Conservation (phyloP, 2,329 filamentous ascomycete genomes). For the Zopfia rhizophila region DNA sequence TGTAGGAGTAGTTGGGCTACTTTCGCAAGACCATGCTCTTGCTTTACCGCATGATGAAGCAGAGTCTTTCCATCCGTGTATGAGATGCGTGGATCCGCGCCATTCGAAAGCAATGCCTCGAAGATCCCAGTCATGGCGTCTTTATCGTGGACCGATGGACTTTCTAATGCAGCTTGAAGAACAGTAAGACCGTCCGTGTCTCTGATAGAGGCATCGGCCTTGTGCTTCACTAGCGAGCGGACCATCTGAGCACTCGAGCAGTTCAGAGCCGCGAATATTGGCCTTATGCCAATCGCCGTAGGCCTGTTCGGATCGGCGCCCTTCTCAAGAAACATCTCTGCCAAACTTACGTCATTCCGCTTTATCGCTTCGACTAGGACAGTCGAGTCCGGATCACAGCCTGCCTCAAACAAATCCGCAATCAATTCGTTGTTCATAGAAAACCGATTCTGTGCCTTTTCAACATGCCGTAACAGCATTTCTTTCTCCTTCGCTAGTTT, state of each 20-base stretch:
- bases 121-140: conserved; percentile 33
- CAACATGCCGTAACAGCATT: conserved; percentile 41
- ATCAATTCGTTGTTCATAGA: conserved; percentile 46
- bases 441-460: conserved; percentile 36
- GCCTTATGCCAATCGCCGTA: conserved; percentile 32
- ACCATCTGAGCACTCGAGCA: conserved; percentile 37
- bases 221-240: conserved; percentile 39
- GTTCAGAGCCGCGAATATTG: conserved; percentile 42
- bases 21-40: conserved; percentile 26
- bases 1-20: conserved; percentile 36
- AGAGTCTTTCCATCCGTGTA: conserved; percentile 43
- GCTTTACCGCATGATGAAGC: conserved; percentile 38
- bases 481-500: conserved; percentile 44
- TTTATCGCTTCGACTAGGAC: conserved; percentile 47
- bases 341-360: conserved; percentile 35
- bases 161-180: conserved; percentile 39
- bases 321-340: conserved; percentile 42
- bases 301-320: conserved; percentile 42
- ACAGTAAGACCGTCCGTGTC: conserved; percentile 34
- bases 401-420: conserved; percentile 43
- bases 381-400: conserved; percentile 45
- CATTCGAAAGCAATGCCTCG: conserved; percentile 36
- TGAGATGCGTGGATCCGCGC: conserved; percentile 30
- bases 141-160: conserved; percentile 35
- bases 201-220: conserved; percentile 37